Evolutionary conservation across 2,329 filamentous ascomycete species (phyloP).

Genomic region (Hypoxylon sp.): DNA sequence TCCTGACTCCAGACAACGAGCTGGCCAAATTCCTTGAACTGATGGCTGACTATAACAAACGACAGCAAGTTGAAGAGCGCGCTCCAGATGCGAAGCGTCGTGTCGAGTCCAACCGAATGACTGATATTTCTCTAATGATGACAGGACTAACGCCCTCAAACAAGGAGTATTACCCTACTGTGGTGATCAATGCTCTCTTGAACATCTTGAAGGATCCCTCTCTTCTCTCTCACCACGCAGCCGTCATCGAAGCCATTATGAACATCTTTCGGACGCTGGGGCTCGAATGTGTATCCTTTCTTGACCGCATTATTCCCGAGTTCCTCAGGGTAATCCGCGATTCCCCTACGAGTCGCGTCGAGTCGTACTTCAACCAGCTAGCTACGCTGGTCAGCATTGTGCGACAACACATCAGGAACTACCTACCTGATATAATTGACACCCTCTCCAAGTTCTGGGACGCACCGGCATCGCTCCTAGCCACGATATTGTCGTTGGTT

Average conservation of each 20-base stretch:
- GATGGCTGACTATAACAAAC: constrained; percentile 30
- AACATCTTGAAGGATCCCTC: constrained; percentile 92
- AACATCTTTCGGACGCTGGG: constrained; percentile 97
- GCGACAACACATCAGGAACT: constrained; percentile 92
- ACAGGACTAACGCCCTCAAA: constrained; percentile 93
- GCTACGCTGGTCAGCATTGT: constrained; percentile 94
- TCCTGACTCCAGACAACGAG: neutral
- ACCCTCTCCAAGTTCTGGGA: constrained; percentile 93
- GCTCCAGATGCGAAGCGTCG: constrained; percentile 80
- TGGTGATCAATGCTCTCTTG: constrained; percentile 95
- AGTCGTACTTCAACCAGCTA: constrained; percentile 97
- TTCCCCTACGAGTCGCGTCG: constrained; percentile 78
- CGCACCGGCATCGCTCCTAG: constrained; percentile 78
- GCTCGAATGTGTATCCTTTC: constrained; percentile 93
- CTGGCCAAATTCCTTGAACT: constrained; percentile 1
- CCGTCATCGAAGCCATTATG: constrained; percentile 97
- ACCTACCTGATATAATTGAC: constrained; percentile 83
- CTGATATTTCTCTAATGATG: constrained; percentile 98
- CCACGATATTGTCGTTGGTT: constrained; percentile 88
- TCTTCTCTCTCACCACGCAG: constrained; percentile 87
- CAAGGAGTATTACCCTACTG: constrained; percentile 97
- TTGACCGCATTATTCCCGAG: constrained; percentile 91
- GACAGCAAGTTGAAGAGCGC: constrained; percentile 83
- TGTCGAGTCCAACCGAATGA: constrained; percentile 71
- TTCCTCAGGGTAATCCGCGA: constrained; percentile 90